Conservation (phyloP, 1,284 basidiomycete species). For the Pisolithus thermaeus region DNA sequence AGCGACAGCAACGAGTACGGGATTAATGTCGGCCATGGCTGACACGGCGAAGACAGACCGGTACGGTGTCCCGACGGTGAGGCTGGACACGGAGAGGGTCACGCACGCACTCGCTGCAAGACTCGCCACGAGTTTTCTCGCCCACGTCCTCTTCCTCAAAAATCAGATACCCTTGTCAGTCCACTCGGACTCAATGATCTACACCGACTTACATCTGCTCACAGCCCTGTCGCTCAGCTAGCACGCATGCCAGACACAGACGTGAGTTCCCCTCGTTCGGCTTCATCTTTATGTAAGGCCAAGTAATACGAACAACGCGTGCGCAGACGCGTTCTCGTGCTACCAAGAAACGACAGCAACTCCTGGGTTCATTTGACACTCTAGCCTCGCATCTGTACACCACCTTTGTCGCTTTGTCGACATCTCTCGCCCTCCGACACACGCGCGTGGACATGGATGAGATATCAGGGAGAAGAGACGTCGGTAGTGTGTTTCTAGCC, state of each 20-base stretch:
- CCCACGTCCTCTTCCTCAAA: conserved; percentile 68
- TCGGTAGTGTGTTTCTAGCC: conserved; percentile 41
- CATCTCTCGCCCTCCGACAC: conserved; percentile 43
- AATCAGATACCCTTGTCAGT: conserved; percentile 70
- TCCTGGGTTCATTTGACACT: conserved; percentile 59
- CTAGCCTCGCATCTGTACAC: conserved; percentile 67
- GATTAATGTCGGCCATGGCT: background rate
- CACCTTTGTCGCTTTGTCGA: conserved; percentile 65
- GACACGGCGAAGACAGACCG: background rate
- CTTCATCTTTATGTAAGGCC: background rate
- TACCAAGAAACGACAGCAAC: conserved; percentile 51
- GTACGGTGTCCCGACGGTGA: conserved; percentile 34
- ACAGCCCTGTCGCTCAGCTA: conserved; percentile 60
- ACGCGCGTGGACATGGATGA: background rate
- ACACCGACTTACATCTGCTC: conserved; percentile 20
- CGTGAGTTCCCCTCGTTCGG: conserved; percentile 11
- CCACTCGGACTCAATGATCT: background rate
- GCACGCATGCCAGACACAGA: conserved; percentile 39
- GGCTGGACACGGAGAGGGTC: conserved; percentile 45
- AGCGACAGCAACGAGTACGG: too few relatives aligned
- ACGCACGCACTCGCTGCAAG: conserved; percentile 54
- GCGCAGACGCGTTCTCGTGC: conserved; percentile 38
- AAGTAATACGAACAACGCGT: background rate
- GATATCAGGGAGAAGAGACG: background rate
- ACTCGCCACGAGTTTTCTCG: conserved; percentile 53